These are phyloP conservation scores for Singerocomus rubriflavus DNA, from an alignment of 1,284 basidiomycete species.

Conservation along the genomic window DNA sequence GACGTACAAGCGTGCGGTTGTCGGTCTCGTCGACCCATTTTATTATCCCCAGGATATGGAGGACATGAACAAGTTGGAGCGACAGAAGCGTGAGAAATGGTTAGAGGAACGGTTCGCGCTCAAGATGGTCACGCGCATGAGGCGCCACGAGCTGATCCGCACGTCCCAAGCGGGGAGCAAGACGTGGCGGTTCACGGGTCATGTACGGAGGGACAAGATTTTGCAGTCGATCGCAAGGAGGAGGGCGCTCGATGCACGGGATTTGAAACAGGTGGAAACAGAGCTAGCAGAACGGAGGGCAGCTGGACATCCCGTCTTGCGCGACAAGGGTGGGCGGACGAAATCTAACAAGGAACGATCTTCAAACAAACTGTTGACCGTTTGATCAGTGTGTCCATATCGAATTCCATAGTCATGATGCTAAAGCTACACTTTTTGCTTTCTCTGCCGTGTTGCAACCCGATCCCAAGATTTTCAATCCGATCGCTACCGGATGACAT, in stretches of 20 bases:
- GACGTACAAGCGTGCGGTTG: conserved; percentile 85
- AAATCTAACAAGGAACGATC: conserved; percentile 5
- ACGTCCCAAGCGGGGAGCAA: conserved; percentile 45
- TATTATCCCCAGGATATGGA: conserved; percentile 82
- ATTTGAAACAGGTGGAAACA: conserved; percentile 22
- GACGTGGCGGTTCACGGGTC: conserved; percentile 45
- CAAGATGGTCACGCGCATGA: conserved; percentile 38
- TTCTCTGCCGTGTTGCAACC: neutral
- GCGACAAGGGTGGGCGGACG: conserved; percentile 15
- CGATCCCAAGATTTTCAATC: neutral
- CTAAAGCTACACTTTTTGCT: conserved; percentile 26
- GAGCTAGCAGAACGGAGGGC: conserved; percentile 24
- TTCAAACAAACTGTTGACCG: conserved; percentile 12
- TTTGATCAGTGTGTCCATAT: conserved; percentile 1
- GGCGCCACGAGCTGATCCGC: conserved; percentile 45
- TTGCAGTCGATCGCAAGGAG: conserved; percentile 34
- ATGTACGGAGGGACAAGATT: conserved; percentile 42
- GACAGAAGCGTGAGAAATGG: conserved; percentile 52
- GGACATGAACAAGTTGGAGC: conserved; percentile 62
- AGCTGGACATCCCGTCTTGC: conserved; percentile 22
- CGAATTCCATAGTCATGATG: conserved; percentile 5
- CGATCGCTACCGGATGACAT: neutral
- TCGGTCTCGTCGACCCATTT: conserved; percentile 87
- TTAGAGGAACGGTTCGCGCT: conserved; percentile 59
- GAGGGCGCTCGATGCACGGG: conserved; percentile 23